Base-by-base conservation (phyloP, 371 early-diverging fungal species). In the Rhizopus stolonifer region DNA sequence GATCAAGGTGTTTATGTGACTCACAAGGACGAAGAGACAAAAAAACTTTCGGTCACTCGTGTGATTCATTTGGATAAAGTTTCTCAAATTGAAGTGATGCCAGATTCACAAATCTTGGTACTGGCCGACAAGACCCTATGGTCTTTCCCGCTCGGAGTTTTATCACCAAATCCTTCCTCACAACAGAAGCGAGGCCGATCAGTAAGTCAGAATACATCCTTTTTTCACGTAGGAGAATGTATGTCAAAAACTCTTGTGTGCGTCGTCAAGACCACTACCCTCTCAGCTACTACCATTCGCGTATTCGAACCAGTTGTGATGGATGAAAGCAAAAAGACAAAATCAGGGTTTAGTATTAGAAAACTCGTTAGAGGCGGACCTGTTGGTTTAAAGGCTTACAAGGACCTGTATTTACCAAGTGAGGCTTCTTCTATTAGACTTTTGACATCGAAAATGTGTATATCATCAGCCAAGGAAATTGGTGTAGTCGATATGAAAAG, bases 391-490 rank as follows among this genome's bases (percentile, higher is more conserved):
- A 83, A 86, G 46, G 56, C 82, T 4, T 86, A 83, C 63, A 87
- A 85, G 78, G 94, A 96, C 64, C 86, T 93, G 52, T 96, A 95
- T 65, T 83, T 95, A 44, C 94, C 95, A 4, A 81, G 90, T 22
- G 95, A 93, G 72, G 83, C 90, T 3, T 83, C 82, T n/a, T 87
- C 89, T 4, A 79, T 96, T 46, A 88, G 88, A 63, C 86, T 91
- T 39, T 62, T 95, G 49, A 85, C 85, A 29, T 85, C 88, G 11
- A 91, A 88, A 36, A 82, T 96, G 57, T 93, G 92, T 60, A 91
- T 96, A 9, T 93, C 95, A 5, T 94, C 94, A 58, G 79, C 85
- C 18, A 88, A 87, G 60, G 97, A 96, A 11, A 95, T 96, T 62
- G 97, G 95, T 60, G 77, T 96, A 17, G 89, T 96, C 4, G 93